Evolutionary conservation across 2,329 filamentous ascomycete species (phyloP), one percentile per base, ranked within the genome.

Genomic region (Aspergillus caelatus): DNA sequence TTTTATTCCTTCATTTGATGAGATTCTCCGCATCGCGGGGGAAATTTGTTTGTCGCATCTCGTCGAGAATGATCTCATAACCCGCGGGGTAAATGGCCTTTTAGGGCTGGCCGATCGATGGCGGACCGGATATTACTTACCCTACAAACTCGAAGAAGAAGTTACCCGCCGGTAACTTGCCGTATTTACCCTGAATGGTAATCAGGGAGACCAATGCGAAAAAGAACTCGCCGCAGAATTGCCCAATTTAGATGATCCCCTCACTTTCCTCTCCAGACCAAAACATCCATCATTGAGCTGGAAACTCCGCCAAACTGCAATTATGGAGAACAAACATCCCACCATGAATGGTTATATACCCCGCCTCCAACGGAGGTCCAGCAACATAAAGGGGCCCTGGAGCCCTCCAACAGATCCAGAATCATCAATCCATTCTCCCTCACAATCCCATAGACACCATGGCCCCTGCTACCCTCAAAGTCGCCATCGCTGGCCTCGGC

Each of bases 401-500:
- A 23, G 28, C 52, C 30, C 46, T 30, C 26, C 46, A 50, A 16
- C 7, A 36, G 52, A 23, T n/a, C 26, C 14, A 36, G 10, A 36
- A 54, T 54, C 32, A 54, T 54, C 52, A 21, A 9, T 36, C 30
- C 12, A 34, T 36, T 14, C 30, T n/a, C 12, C 26, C n/a, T 30
- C 11, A 21, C 14, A 54, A n/a, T 23, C 52, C 19, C 4, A 36
- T 10, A 36, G 4, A 36, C 30, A 23, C 52, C 23, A 54, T 54
- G 52, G 32, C 52, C 32, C 52, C 28, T n/a, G 30, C 28, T 19
- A 36, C 28, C 19, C 72, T 80, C 62, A 74, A 79, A 61, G 68
- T 82, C 60, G 80, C 74, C 32, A 76, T 79, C 32, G 78, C 77
- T 50, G 80, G 81, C 41, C 77, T 82, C 28, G 80, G 81, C 58